phyloP scores from a whole-genome alignment of 768 basidiomycete genomes.

The Leccinum boreale region DNA sequence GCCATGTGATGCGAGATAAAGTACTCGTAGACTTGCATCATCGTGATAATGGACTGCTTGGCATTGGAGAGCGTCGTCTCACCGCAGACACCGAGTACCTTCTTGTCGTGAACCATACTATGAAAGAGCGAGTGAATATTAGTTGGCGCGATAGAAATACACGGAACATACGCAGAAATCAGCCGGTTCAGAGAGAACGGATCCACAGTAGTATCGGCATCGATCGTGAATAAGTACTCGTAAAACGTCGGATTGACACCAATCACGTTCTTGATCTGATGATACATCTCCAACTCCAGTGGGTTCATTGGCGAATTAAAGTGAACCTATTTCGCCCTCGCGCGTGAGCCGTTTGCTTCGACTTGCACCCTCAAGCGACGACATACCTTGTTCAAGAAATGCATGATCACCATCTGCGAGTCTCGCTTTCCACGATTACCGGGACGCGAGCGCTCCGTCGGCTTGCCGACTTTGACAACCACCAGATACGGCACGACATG shows the following conservation, averaged over 20 bases:
- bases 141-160: background rate
- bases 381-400: conserved; percentile 91
- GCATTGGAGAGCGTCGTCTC: conserved; percentile 92
- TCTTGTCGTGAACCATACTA: conserved; percentile 97
- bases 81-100: conserved; percentile 90
- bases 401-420: conserved; percentile 94
- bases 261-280: conserved; percentile 99
- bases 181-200: conserved; percentile 85
- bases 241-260: conserved; percentile 99
- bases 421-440: conserved; percentile 99
- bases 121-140: background rate
- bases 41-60: conserved; percentile 92
- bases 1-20: conserved; percentile 99
- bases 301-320: conserved; percentile 97
- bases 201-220: conserved; percentile 93
- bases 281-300: conserved; percentile 95
- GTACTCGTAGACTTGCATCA: conserved; percentile 99
- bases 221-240: conserved; percentile 91
- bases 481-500: conserved; percentile 96
- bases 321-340: conserved; percentile 63
- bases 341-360: background rate
- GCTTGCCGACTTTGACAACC: conserved; percentile 92
- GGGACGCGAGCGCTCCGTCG: conserved; percentile 86
- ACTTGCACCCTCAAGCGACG: background rate
- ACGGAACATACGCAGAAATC: conserved; percentile 70